Evolutionary conservation across 371 early-diverging fungal species (phyloP), one percentile per base, ranked within the genome.

Genomic region (Rhizopus delemar): DNA sequence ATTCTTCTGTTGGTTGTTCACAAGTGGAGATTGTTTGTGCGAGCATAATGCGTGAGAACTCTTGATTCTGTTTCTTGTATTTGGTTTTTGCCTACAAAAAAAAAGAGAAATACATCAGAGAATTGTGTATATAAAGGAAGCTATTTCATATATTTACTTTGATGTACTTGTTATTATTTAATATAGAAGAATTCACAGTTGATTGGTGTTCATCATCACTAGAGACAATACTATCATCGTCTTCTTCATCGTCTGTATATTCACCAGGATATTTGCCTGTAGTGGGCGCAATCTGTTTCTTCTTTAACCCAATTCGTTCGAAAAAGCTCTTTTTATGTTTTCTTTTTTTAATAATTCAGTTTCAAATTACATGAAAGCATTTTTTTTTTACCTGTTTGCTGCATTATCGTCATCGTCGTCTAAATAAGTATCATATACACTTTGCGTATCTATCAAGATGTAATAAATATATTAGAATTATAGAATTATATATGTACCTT

Each of bases 21-120:
- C 56, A 45, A 6, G 70, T 63, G 7, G 61, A n/a, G 41, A 77
- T 66, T 0, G 63, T 67, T 49, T 77, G 77, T 13, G 70, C 71
- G 22, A 73, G 46, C 4, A 73, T 49, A n/a, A 77, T 45, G 2
- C 61, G 63, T 4, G 70, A 64, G 56, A 73, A 69, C 4, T 66
- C 65, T 50, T 52, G 69, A 9, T 58, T 53, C 3, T 57, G 39
- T 55, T 69, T 70, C 43, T 62, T 61, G n/a, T 60, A 54, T 35
- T 66, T 66, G 35, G 62, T 61, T 34, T 66, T 66, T 28, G 58
- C 62, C 62, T 61, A 15, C 8, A 4, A 12, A 9, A 38, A 57
- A 43, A 46, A 2, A 39, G 2, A 39, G 39, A 39, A 39, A 12
- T 36, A 11, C 2, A 6, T 36, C 6, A 6, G 11, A 36, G 11